These are phyloP conservation scores for Tolypocladium album DNA, from an alignment of 2,329 filamentous ascomycete genomes.

Conservation along the genomic window DNA sequence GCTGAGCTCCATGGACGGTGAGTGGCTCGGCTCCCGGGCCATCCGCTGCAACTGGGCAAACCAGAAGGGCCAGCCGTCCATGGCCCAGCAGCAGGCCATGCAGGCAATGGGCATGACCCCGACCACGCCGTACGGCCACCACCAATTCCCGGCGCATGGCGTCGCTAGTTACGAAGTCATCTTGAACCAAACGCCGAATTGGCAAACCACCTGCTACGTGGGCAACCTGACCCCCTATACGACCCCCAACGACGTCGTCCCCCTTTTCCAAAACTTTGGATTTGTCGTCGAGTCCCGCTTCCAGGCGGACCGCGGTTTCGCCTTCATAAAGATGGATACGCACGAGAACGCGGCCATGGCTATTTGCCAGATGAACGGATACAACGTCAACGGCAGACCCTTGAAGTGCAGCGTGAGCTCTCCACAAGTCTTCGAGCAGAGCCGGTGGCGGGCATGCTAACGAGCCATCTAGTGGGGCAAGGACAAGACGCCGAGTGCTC, in stretches of 20 bases:
- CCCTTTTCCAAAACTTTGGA: slow-evolving; percentile 96
- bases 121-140: slow-evolving; percentile 89
- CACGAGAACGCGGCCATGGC: slow-evolving; percentile 98
- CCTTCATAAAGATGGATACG: slow-evolving; percentile 98
- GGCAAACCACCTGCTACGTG: slow-evolving; percentile 98
- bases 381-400: slow-evolving; percentile 93
- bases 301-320: slow-evolving; percentile 94
- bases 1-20: slow-evolving; percentile 93
- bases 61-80: slow-evolving; percentile 98
- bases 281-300: slow-evolving; percentile 96
- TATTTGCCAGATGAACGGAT: slow-evolving; percentile 95
- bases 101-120: slow-evolving; percentile 96
- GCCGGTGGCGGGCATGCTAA: slow-evolving; percentile 13
- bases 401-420: slow-evolving; percentile 94
- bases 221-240: slow-evolving; percentile 97
- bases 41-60: slow-evolving; percentile 99
- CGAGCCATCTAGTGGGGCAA: slow-evolving; percentile 74
- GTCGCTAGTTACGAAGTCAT: slow-evolving; percentile 98
- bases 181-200: slow-evolving; percentile 84
- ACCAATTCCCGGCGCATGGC: slow-evolving; percentile 95
- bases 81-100: slow-evolving; percentile 96
- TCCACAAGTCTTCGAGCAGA: background rate
- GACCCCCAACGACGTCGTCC: slow-evolving; percentile 91
- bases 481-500: slow-evolving; percentile 76
- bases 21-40: slow-evolving; percentile 95